Conservation (phyloP, 2,329 filamentous ascomycete genomes). For the Colletotrichum spaethianum region DNA sequence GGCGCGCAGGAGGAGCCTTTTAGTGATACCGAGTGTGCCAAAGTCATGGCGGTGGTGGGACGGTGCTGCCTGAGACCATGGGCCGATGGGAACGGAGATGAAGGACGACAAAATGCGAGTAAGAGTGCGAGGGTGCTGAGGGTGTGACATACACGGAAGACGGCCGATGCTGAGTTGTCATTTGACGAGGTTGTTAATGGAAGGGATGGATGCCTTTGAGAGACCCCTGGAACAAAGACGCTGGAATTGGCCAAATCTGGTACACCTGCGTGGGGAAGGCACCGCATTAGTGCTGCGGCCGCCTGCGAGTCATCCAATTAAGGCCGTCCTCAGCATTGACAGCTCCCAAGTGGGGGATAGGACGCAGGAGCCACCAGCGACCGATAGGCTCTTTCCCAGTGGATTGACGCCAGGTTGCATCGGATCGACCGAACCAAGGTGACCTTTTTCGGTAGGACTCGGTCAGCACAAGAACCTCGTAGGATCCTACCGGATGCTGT, state of each 20-base stretch:
- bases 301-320: conserved; percentile 37
- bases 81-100: neutral
- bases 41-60: conserved; percentile 29
- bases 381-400: conserved; percentile 1
- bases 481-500: neutral
- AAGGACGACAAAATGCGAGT: neutral
- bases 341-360: conserved; percentile 9
- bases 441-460: neutral
- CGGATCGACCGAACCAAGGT: neutral
- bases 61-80: conserved; percentile 15
- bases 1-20: conserved; percentile 16
- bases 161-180: conserved; percentile 14
- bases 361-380: neutral
- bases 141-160: conserved; percentile 2
- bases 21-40: neutral
- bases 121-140: neutral
- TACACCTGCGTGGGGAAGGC: conserved; percentile 19
- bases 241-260: conserved; percentile 18
- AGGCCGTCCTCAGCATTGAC: conserved; percentile 30
- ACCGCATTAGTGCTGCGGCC: conserved; percentile 29
- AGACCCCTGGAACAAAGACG: conserved; percentile 17
- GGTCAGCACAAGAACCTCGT: neutral
- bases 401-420: conserved; percentile 11
- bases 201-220: conserved; percentile 30
- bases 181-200: conserved; percentile 20